Evolutionary conservation across 148 eudicot genomes (phyloP), one percentile per base, ranked within the genome.

Genomic region (Rhododendron ferrugineum): DNA sequence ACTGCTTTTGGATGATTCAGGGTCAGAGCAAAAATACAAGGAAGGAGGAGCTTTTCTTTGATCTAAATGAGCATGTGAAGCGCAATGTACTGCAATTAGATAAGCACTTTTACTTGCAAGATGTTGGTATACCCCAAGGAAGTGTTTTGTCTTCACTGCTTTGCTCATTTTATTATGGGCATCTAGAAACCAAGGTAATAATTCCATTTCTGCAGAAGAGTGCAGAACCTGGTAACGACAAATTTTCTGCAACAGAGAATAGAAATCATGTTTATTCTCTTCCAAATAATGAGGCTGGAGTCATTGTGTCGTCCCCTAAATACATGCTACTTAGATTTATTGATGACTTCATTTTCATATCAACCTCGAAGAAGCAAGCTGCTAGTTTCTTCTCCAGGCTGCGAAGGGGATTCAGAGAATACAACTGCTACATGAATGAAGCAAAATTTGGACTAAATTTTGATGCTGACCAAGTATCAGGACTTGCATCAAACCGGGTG

Each of bases 61-160:
- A 85, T 91, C 79, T 97, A 80, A 73, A 77, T 37, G 93, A 97
- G 92, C 99, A 93, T 90, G 89, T 95, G 82, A 93, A 92, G 89
- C 87, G 74, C 79, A 94, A 97, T 80, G 91, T 97, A 83, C 88
- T 97, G 79, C 90, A 87, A 79, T 30, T 93, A 36, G 91, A 86
- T 85, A 83, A 74, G 47, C 54, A 84, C 34, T 97, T 90, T 85
- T 93, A 89, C 87, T 83, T 90, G 92, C 99, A 97, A 92, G 74
- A 70, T 81, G 94, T 97, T 81, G 99, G 98, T 81, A 97, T 97
- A 87, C 91, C 99, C 81, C 99, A 97, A 90, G 99, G 99, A 85
- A 94, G 99, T 90, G 90, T 90, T 78, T 82, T 95, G 85, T 95
- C 99, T 36, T 86, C 98, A 68, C 87, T 93, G 86, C 93, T 97